Percentiles rank a stretch among this genome's conserved stretches.
Conservation (phyloP, 164 flowering plant species). For the Santalum album region DNA sequence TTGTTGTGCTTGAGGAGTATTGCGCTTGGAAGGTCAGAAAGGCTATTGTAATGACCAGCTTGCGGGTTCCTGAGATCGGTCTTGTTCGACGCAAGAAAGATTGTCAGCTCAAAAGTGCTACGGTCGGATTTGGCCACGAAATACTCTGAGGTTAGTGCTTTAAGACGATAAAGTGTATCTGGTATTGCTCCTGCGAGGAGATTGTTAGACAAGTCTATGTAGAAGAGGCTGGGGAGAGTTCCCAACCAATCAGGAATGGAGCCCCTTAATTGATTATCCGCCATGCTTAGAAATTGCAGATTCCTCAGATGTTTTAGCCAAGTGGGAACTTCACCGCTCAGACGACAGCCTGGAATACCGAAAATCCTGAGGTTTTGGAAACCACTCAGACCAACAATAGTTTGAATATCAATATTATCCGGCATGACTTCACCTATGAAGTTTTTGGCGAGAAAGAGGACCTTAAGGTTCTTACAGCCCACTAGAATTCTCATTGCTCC, state of each 20-base stretch:
- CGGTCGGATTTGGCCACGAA: background rate
- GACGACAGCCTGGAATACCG: no score
- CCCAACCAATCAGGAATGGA: background rate
- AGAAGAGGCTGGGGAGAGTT: background rate
- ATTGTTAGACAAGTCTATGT: background rate
- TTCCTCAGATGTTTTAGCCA: background rate
- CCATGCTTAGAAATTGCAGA: background rate
- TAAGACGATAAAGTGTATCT: background rate
- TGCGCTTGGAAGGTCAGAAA: background rate
- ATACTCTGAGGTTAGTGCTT: background rate
- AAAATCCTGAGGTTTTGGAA: no score
- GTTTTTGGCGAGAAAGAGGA: background rate
- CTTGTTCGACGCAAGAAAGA: background rate
- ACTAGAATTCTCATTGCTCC: background rate
- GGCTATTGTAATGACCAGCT: background rate
- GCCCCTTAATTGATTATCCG: background rate
- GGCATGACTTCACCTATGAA: background rate
- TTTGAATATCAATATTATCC: background rate
- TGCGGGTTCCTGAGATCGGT: no score
- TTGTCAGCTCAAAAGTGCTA: background rate
- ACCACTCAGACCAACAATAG: no score
- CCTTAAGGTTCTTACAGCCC: background rate
- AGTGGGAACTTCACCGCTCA: background rate
- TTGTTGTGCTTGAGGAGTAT: background rate
- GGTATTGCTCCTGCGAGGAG: background rate